A percentile compares a stretch with the other conserved stretches of the same genome.
phyloP scores from a whole-genome alignment of 805 yeast genomes.

The Myxozyma nipponensis region DNA sequence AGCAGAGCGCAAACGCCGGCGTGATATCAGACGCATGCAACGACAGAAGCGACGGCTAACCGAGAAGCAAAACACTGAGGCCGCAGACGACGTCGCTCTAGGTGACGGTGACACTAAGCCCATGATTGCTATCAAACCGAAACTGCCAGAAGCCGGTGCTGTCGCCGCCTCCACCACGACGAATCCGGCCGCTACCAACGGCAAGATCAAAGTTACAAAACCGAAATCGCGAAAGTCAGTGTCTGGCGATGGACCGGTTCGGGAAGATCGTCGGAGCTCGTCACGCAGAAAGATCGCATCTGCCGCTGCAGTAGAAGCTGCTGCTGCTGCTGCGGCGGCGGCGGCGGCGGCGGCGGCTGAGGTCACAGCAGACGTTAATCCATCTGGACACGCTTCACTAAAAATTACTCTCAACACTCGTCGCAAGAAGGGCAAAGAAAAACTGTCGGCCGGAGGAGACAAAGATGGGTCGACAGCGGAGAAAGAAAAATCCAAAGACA shows the following conservation, averaged over 20 bases:
- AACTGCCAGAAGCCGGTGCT: neutral
- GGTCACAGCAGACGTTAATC: neutral
- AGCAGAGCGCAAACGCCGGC: conserved; percentile 19
- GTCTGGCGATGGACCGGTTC: neutral
- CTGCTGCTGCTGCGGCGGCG: neutral
- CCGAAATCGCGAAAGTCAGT: neutral
- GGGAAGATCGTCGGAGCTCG: neutral
- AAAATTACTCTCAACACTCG: neutral
- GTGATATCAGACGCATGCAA: conserved; percentile 17
- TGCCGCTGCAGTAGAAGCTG: neutral
- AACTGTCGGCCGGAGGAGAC: neutral
- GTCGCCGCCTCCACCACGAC: neutral
- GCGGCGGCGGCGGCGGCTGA: neutral
- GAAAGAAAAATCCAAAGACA: conserved; percentile 5
- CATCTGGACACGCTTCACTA: neutral
- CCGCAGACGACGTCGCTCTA: neutral
- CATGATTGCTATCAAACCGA: too few species aligned
- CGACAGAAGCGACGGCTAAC: conserved; percentile 13
- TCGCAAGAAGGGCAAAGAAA: neutral
- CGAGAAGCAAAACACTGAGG: neutral
- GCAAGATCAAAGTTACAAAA: conserved; percentile 1
- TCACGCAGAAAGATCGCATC: conserved; percentile 1
- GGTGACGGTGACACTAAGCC: neutral
- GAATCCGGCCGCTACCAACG: neutral
- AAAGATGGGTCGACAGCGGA: neutral